Base-by-base conservation (phyloP, 2,329 filamentous ascomycete genomes). In the Aschersonia sp. region DNA sequence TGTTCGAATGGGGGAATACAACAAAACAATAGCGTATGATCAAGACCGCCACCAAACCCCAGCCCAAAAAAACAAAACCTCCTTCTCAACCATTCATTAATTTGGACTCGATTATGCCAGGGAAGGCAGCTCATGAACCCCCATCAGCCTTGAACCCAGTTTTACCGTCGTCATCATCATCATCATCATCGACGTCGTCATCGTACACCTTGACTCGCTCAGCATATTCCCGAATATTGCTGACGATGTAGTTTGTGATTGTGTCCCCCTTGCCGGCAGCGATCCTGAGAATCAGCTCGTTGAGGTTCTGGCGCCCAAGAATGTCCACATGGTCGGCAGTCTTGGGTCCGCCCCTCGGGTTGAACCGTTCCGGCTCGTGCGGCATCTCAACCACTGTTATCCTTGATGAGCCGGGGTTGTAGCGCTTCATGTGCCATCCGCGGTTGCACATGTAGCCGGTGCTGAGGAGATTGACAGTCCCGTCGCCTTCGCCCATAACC, bases 251-350 rank as follows among this genome's bases (percentile, higher is more conserved):
- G 51, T 94, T 79, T 45, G 83, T 70, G 53, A 98, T 90, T 31
- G 79, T 72, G 50, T 89, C 76, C 5, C 92, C 92, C 55, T 79
- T 81, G 0, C 92, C 92, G 0, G 87, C 88, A 0, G 87, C 92
- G 8, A 98, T 83, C 46, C 81, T 75, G 50, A 98, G 65, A 44
- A 98, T 83, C 45, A 97, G 68, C 63, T 98, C 92, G 58, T 98
- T 98, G 30, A 98, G 72, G 32, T 80, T 87, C 54, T 88, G 81
- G 32, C 92, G 73, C 1, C 92, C 92, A 3, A 98, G 72, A 49
- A 98, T 98, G 60, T 98, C 92, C 45, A 98, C 92, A 59, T 98
- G 92, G 60, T 98, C 92, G 11, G 88, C 89, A 51, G 75, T 80
- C 50, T 78, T 79, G 30, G 78, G 77, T 0, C 79, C 80, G 14